Evolutionary conservation across 2,329 filamentous ascomycete genomes (phyloP).

Genomic region (Aspergillus luchuensis): DNA sequence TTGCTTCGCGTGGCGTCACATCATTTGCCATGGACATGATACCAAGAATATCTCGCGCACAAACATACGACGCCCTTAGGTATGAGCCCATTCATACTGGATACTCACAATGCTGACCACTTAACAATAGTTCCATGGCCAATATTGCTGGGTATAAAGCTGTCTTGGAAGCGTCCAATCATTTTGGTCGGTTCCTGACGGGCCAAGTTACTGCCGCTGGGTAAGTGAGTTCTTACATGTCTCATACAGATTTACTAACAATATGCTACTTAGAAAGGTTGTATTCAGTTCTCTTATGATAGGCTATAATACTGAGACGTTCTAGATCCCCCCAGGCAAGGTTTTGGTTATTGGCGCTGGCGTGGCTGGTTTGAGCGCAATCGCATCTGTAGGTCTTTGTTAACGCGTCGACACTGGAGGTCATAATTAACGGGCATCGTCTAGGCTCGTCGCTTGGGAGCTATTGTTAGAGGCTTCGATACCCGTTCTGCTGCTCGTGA

Average conservation of each 20-base stretch:
- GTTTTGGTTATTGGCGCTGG: constrained; percentile 88
- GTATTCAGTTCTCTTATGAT: neutral
- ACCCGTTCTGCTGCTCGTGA: constrained; percentile 85
- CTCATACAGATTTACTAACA: constrained; percentile 27
- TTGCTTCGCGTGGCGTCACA: constrained; percentile 71
- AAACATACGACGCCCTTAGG: constrained; percentile 79
- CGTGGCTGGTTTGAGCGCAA: constrained; percentile 84
- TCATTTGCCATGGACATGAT: constrained; percentile 92
- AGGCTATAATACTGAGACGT: constrained; percentile 1
- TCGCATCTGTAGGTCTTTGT: constrained; percentile 63
- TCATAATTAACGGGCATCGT: constrained; percentile 12
- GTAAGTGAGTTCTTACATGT: constrained; percentile 33
- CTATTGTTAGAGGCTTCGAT: constrained; percentile 87
- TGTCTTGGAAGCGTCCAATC: constrained; percentile 84
- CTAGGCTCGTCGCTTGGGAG: constrained; percentile 76
- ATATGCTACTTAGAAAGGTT: constrained; percentile 28
- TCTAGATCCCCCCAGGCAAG: constrained; percentile 84
- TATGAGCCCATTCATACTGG: constrained; percentile 16
- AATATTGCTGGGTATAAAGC: constrained; percentile 95
- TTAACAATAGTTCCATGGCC: constrained; percentile 74
- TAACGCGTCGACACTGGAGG: neutral
- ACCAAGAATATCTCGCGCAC: constrained; percentile 83
- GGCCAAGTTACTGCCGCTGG: constrained; percentile 89
- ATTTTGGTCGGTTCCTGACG: constrained; percentile 84
- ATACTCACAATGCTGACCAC: neutral